Conservation (phyloP, 2,329 filamentous ascomycete genomes). For the Tolypocladium amazonense region DNA sequence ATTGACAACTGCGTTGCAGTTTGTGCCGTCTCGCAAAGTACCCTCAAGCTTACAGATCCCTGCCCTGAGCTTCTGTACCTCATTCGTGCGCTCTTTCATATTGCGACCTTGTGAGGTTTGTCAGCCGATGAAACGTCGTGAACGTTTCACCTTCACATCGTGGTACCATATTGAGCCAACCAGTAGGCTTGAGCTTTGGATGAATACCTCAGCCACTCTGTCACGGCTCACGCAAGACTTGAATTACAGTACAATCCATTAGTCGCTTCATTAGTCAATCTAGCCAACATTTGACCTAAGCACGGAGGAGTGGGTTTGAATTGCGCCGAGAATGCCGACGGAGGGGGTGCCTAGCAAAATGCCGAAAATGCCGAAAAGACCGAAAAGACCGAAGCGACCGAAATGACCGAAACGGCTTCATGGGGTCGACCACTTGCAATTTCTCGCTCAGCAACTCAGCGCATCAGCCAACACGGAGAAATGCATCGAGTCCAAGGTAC, state of each 20-base stretch:
- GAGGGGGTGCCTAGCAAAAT: neutral
- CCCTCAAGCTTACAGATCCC: neutral
- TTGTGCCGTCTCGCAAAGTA: neutral
- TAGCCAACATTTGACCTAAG: too few relatives aligned
- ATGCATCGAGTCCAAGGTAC: neutral
- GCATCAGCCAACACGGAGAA: neutral
- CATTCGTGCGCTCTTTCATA: neutral
- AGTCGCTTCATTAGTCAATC: too few relatives aligned
- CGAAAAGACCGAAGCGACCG: neutral
- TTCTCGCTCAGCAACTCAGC: neutral
- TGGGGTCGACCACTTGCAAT: neutral
- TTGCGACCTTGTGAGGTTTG: neutral
- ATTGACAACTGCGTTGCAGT: neutral
- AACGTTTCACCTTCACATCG: too few relatives aligned
- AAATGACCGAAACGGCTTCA: neutral
- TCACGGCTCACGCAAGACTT: too few relatives aligned
- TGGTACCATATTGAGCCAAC: too few relatives aligned
- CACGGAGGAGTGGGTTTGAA: too few relatives aligned
- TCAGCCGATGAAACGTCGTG: neutral
- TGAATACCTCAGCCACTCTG: too few relatives aligned
- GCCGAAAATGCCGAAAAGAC: neutral
- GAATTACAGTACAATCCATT: too few relatives aligned
- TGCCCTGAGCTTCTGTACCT: neutral
- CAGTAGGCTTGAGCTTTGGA: too few relatives aligned
- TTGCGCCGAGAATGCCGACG: too few relatives aligned